Percentiles rank a stretch among this genome's conserved stretches.
These are phyloP conservation scores for Fragilariopsis cylindrus DNA, from an alignment of 108 stramenopile species.

Conservation along the genomic window DNA sequence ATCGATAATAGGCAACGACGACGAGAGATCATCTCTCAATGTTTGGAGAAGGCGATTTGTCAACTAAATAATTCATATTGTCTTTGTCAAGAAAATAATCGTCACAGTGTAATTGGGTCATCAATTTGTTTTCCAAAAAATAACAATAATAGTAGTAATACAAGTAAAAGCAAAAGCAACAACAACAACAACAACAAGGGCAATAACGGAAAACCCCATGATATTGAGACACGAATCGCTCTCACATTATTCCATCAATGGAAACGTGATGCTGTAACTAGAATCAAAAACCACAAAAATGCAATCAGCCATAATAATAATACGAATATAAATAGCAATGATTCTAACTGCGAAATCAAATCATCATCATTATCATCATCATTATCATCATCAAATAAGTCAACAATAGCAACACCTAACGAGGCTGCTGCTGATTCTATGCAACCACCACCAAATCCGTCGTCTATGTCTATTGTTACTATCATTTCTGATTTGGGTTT, in stretches of 20 bases:
- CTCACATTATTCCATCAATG: conserved; percentile 55
- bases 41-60: not conserved
- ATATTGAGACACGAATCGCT: conserved; percentile 67
- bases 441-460: not conserved
- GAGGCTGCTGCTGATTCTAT: not conserved
- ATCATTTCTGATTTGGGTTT: conserved; percentile 63
- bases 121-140: conserved; percentile 1
- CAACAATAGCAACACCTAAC: conserved; percentile 34
- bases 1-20: not conserved
- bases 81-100: not conserved
- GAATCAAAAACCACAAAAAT: not conserved
- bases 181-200: conserved; percentile 7
- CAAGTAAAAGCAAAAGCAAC: not conserved
- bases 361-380: conserved; percentile 7
- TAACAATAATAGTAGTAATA: not conserved
- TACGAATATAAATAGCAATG: not conserved
- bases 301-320: not conserved
- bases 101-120: not conserved
- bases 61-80: not conserved
- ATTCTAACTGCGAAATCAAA: not conserved
- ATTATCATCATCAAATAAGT: conserved; percentile 40
- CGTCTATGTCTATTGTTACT: not conserved
- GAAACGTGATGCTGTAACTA: conserved; percentile 20
- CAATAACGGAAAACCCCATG: conserved; percentile 55
- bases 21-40: not conserved